Percentiles rank a stretch among this genome's conserved stretches.
phyloP scores from a whole-genome alignment of 805 yeast genomes.

The Dipodascus albidus region DNA sequence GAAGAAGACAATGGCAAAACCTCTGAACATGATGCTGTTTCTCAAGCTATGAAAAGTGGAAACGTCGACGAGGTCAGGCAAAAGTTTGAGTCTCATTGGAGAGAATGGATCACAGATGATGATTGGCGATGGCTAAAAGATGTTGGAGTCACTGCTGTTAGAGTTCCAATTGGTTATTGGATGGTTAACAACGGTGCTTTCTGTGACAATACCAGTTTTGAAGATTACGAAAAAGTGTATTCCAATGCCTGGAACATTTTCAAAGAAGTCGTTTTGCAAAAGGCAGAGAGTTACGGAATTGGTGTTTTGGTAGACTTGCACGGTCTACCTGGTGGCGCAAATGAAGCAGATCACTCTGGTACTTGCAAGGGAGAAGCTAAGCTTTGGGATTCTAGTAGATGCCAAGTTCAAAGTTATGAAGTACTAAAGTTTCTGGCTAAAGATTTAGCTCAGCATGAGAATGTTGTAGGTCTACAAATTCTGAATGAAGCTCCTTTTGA shows the following conservation, averaged over 20 bases:
- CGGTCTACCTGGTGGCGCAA: constrained; percentile 89
- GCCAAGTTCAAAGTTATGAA: constrained; percentile 34
- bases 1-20: constrained; percentile 29
- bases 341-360: constrained; percentile 78
- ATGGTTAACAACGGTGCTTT: constrained; percentile 54
- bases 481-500: constrained; percentile 73
- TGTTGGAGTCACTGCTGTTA: constrained; percentile 62
- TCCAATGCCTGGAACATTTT: constrained; percentile 60
- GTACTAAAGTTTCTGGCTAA: constrained; percentile 48
- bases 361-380: constrained; percentile 44
- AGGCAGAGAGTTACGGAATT: constrained; percentile 51
- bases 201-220: constrained; percentile 53
- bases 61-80: constrained; percentile 45
- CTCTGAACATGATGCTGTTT: constrained; percentile 67
- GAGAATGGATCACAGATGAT: constrained; percentile 41
- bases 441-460: constrained; percentile 47
- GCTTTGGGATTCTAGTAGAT: constrained; percentile 41
- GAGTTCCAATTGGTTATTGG: constrained; percentile 93
- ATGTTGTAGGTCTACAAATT: constrained; percentile 72
- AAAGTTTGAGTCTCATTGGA: constrained; percentile 54
- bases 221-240: constrained; percentile 43
- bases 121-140: constrained; percentile 73
- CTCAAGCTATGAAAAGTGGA: constrained; percentile 32
- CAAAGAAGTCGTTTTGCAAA: constrained; percentile 38
- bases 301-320: constrained; percentile 78